Base-by-base conservation (phyloP, 31 red algal genomes). In the Porphyra umbilicalis region DNA sequence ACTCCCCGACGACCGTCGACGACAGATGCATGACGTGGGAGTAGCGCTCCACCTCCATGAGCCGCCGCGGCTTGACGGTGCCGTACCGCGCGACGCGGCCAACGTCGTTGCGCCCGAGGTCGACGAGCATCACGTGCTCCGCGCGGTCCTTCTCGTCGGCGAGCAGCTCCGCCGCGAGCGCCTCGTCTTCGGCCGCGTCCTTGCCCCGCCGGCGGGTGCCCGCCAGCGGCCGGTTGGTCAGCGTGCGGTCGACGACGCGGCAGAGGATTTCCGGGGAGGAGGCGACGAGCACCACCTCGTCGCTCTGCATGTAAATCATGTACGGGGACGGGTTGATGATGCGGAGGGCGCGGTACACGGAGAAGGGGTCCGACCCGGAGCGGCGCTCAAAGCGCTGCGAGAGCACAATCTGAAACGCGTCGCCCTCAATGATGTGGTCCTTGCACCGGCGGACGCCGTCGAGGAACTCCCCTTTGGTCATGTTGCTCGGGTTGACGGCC, bases 51-150 rank as follows among this genome's bases (percentile, higher is more conserved):
- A 99, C 90, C 85, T 93, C 86, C 89, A 97, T 97, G 44, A 99
- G 57, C 13, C 80, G 38, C 46, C 88, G 89, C 35, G 87, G 81
- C 30, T 90, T 85, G 76, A 99, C 94, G 9, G 94, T 90, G 76
- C 97, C 97, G 75, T 94, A 91, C 35, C 83, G 86, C 31, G 92
- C 83, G 29, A 99, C 92, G 75, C 87, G 91, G 44, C 97, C 97
- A 7, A 99, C 92, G 82, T 99, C 97, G 80, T 99, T 99, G 32
- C 97, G 89, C 18, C 92, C 94, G 20, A 99, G 90, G 90, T 99
- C 97, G 32, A 96, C 94, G 68, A 99, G 85, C 97, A 99, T 99
- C 82, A 94, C 92, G 81, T 97, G 97, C 86, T 99, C 97, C 18
- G 94, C 84, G 20, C 79, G 68, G 74, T 99, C 97, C 86, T 99